Conservation (phyloP, 306 rosid genomes). For the Citrullus amarus region DNA sequence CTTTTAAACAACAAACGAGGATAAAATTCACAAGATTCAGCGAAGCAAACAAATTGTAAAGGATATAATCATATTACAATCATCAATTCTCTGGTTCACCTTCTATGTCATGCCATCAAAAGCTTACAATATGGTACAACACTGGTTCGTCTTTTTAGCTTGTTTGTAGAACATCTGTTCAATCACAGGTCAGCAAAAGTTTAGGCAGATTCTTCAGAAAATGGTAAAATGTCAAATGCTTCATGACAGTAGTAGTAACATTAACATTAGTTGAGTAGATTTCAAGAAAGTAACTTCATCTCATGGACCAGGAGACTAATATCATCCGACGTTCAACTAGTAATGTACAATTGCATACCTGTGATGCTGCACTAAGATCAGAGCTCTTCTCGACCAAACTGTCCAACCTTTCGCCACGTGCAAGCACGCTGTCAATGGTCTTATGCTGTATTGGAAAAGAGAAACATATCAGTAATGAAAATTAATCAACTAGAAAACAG, state of each 20-base stretch:
- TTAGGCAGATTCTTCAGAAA: not conserved
- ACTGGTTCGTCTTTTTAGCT: slow-evolving; percentile 82
- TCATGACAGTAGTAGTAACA: not conserved
- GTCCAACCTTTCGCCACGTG: slow-evolving; percentile 91
- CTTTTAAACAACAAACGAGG: slow-evolving; percentile 23
- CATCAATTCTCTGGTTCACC: slow-evolving; percentile 23
- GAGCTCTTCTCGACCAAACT: slow-evolving; percentile 99
- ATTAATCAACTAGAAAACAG: not conserved
- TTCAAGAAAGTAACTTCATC: not conserved
- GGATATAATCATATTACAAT: slow-evolving; percentile 36
- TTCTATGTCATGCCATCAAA: slow-evolving; percentile 6
- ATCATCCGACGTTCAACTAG: not conserved
- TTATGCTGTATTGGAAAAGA: slow-evolving; percentile 50
- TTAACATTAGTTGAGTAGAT: not conserved
- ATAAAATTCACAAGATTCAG: slow-evolving; percentile 33
- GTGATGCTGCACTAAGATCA: slow-evolving; percentile 94
- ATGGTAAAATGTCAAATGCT: not conserved
- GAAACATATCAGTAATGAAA: not conserved
- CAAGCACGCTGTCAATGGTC: slow-evolving; percentile 97
- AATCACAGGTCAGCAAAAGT: not conserved
- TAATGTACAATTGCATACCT: slow-evolving; percentile 33
- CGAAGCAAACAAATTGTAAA: slow-evolving; percentile 42
- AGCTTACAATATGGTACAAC: slow-evolving; percentile 76
- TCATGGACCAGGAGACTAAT: not conserved
- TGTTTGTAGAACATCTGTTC: slow-evolving; percentile 99